A percentile compares a stretch with the other conserved stretches of the same genome.
These are phyloP conservation scores for Kalaharituber pfeilii DNA, from an alignment of 2,329 filamentous ascomycete genomes.

Conservation along the genomic window DNA sequence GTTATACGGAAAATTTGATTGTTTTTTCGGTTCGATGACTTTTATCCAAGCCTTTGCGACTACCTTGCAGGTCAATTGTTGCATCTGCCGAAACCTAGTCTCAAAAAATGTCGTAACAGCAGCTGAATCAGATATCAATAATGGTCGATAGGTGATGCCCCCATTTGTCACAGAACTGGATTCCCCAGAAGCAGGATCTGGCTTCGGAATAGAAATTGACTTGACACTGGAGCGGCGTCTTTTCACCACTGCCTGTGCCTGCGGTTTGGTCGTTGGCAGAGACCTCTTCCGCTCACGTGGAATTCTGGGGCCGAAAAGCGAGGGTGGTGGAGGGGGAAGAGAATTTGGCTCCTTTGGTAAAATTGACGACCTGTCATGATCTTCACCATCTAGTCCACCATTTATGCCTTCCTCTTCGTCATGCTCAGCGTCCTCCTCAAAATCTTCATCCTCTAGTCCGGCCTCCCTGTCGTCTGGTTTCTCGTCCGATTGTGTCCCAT, in stretches of 20 bases:
- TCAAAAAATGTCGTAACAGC: conserved; percentile 44
- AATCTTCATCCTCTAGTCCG: conserved; percentile 13
- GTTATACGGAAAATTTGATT: conserved; percentile 56
- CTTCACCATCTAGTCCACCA: conserved; percentile 10
- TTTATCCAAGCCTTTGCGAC: conserved; percentile 64
- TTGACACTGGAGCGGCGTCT: conserved; percentile 12
- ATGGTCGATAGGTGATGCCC: conserved; percentile 10
- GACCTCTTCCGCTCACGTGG: not conserved
- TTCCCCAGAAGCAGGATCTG: conserved; percentile 14
- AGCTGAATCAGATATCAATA: conserved; percentile 38
- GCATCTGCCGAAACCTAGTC: conserved; percentile 45
- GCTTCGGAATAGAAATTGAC: conserved; percentile 6
- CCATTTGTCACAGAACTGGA: conserved; percentile 9
- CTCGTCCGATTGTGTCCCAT: conserved; percentile 12
- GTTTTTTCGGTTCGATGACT: conserved; percentile 58
- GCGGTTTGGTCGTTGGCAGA: not conserved
- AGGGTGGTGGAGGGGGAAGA: not conserved
- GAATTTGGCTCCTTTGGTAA: not conserved
- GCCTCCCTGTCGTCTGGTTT: conserved; percentile 4
- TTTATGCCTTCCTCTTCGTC: conserved; percentile 10
- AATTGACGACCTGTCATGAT: conserved; percentile 6
- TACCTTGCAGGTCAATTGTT: conserved; percentile 54
- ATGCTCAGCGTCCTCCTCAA: conserved; percentile 14
- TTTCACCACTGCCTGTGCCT: conserved; percentile 12
- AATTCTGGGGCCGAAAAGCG: not conserved